Evolutionary conservation across 1,284 basidiomycete genomes (phyloP), one percentile per base, ranked within the genome.

Genomic region (Rhizoctonia solani): DNA sequence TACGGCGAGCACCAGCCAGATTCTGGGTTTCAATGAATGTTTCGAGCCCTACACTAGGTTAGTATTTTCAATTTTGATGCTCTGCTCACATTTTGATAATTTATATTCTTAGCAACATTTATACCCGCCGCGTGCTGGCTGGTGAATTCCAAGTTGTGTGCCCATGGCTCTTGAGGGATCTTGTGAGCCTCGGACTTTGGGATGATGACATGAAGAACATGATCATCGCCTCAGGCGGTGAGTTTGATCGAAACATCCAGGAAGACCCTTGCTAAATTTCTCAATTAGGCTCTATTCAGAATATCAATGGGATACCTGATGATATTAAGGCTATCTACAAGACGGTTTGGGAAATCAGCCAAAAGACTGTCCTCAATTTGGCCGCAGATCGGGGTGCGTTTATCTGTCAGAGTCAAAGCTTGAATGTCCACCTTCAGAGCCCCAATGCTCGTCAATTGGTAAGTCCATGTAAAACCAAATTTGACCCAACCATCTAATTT

Each of bases 101-200:
- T 19, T 27, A 42, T 37, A n/a, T 21, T 30, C 0, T 74, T 65
- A 94, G 93, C 76, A 99, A 98, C 83, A 97, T 99, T 75, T 99
- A 99, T 80, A 95, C 96, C 59, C 94, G 97, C 69, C 93, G 97
- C 76, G 96, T 99, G n/a, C 88, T 99, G 49, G 95, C 97, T 42
- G 97, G 97, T 67, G 97, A 99, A 82, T 99, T 99, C 91, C 96
- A 98, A 79, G 87, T 99, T 70, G 96, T 98, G 70, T 97, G 95
- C 81, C 97, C 96, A 0, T 99, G 97, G 97, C 85, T 99, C 59
- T 85, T 99, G 16, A 89, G 94, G 69, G 97, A 99, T 75, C 89
- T 99, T 67, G 96, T 99, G 74, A 93, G 97, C 75, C 90, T 90
- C 68, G 90, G 90, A 50, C 85, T 99, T 14, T 99, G 97, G 97